Conservation (phyloP, 179 eudicot genomes). For the Vitellaria paradoxa region DNA sequence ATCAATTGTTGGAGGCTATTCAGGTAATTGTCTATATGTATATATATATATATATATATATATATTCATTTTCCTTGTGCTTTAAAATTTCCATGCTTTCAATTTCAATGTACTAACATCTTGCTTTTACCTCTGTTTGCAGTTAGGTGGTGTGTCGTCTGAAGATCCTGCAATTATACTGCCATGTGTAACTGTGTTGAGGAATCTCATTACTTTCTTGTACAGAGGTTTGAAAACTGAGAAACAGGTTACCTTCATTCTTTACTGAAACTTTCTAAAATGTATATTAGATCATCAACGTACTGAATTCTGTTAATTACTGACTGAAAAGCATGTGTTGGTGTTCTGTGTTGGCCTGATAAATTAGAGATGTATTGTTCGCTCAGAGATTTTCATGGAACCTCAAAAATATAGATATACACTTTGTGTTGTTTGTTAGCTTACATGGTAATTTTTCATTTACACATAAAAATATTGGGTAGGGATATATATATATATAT, state of each 20-base stretch:
- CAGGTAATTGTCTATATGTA: slow-evolving; percentile 28
- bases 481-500: not conserved
- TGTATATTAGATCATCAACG: not conserved
- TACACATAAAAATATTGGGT: not conserved
- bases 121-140: slow-evolving; percentile 11
- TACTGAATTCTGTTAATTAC: not conserved
- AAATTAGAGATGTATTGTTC: not conserved
- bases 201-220: slow-evolving; percentile 41
- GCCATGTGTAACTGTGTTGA: slow-evolving; percentile 67
- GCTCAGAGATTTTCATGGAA: not conserved
- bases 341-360: not conserved
- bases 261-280: not conserved
- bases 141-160: slow-evolving; percentile 34
- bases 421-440: not conserved
- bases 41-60: not conserved
- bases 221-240: slow-evolving; percentile 48
- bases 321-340: slow-evolving; percentile 7
- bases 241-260: slow-evolving; percentile 43
- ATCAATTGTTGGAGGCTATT: slow-evolving; percentile 50
- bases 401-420: not conserved
- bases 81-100: not conserved
- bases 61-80: not conserved
- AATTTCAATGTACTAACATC: not conserved
- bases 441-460: not conserved
- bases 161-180: slow-evolving; percentile 54